phyloP scores from a whole-genome alignment of 306 rosid species.

The Cucumis cinereus region DNA sequence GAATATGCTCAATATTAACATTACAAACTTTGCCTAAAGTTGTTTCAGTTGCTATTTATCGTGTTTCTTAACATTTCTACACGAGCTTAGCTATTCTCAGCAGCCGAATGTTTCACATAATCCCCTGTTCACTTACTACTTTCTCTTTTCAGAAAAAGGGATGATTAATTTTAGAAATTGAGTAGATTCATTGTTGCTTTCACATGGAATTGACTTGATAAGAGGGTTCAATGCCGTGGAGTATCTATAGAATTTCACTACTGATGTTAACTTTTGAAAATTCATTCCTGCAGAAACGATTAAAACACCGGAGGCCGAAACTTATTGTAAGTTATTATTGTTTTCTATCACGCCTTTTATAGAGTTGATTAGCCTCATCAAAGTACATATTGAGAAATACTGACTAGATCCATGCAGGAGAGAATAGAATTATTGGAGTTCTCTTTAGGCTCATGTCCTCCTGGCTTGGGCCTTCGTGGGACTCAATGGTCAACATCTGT shows the following conservation, averaged over 20 bases:
- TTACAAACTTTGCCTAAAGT: not conserved
- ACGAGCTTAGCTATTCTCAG: not conserved
- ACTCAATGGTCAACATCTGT: constrained; percentile 70
- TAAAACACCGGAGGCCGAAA: constrained; percentile 68
- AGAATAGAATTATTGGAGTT: constrained; percentile 64
- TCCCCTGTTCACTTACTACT: not conserved
- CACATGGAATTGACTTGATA: not conserved
- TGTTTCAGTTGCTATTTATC: not conserved
- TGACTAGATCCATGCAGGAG: constrained; percentile 42
- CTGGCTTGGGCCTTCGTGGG: constrained; percentile 76
- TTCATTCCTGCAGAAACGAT: constrained; percentile 46
- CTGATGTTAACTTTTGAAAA: not conserved
- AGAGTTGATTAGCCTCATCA: constrained; percentile 13
- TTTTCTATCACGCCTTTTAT: constrained; percentile 1
- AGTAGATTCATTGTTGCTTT: not conserved
- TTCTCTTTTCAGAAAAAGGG: not conserved
- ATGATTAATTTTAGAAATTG: not conserved
- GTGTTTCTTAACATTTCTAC: not conserved
- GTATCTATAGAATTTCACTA: not conserved
- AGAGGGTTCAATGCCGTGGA: not conserved
- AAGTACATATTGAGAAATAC: constrained; percentile 4
- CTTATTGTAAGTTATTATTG: constrained; percentile 45
- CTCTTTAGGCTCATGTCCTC: constrained; percentile 81
- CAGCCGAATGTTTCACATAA: not conserved
- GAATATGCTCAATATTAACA: not conserved